A percentile compares a stretch with the other conserved stretches of the same genome.
Evolutionary conservation across 78 protist genomes (phyloP).

Genomic region (Parvularia atlantis): DNA sequence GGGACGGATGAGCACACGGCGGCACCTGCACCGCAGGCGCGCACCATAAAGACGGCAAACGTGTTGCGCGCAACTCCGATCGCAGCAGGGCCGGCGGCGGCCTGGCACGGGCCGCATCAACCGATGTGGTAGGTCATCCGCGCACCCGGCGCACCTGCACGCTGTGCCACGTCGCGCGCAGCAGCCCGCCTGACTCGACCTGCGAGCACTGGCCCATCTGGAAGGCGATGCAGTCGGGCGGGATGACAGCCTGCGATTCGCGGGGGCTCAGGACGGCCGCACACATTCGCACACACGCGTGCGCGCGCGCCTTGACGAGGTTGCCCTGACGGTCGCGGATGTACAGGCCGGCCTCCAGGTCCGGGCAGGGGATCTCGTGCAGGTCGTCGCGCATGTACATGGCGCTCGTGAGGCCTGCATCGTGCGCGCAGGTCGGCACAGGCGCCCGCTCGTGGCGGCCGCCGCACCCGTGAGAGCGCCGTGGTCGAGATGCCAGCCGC

Average conservation of each 20-base stretch:
- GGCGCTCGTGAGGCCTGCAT: slow-evolving; percentile 2
- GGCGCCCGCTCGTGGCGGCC: no score
- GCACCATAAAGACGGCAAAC: slow-evolving; percentile 3
- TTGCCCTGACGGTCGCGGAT: not conserved
- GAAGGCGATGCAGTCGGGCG: slow-evolving; percentile 26
- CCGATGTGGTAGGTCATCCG: no score
- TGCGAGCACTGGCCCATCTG: slow-evolving; percentile 38
- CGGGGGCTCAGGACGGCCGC: no score
- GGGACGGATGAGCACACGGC: no score
- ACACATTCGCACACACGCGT: no score
- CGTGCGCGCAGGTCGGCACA: no score
- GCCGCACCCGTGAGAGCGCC: not conserved
- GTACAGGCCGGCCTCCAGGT: slow-evolving; percentile 9
- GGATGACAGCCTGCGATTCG: not conserved
- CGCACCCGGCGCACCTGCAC: no score
- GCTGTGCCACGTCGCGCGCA: slow-evolving; percentile 48
- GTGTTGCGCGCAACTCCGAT: slow-evolving; percentile 8
- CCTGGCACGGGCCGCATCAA: no score
- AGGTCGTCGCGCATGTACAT: not conserved
- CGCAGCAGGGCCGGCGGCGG: not conserved
- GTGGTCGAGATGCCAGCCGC: slow-evolving; percentile 13
- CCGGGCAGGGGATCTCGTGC: not conserved
- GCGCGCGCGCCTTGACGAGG: not conserved
- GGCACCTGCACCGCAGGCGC: not conserved
- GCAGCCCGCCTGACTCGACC: slow-evolving; percentile 31